phyloP scores from a whole-genome alignment of 2,329 filamentous ascomycete genomes.

The Penicillium sp. region DNA sequence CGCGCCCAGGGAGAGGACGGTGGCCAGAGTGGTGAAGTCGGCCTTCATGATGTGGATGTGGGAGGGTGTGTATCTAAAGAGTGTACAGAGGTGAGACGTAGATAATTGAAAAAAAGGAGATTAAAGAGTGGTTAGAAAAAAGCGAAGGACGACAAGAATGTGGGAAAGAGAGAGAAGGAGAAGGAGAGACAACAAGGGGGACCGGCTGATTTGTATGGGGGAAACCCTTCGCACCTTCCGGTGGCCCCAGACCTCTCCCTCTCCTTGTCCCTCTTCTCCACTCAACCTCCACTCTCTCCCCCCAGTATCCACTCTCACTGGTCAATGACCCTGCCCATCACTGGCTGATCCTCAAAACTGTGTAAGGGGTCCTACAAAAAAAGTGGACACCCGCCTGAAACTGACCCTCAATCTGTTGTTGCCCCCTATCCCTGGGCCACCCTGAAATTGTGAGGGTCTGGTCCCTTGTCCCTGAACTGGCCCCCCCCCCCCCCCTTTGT shows the following conservation, averaged over 20 bases:
- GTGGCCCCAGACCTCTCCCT: neutral
- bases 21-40: conserved; percentile 49
- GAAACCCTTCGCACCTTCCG: neutral
- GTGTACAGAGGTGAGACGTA: conserved; percentile 14
- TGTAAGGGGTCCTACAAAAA: neutral
- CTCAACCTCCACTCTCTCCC: neutral
- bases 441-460: neutral
- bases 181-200: conserved; percentile 6
- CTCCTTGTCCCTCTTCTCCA: neutral
- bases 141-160: conserved; percentile 22
- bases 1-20: conserved; percentile 49
- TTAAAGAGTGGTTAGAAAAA: conserved; percentile 21
- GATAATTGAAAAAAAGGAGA: neutral
- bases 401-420: neutral
- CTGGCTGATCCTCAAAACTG: neutral
- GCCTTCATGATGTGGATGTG: conserved; percentile 57
- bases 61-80: neutral
- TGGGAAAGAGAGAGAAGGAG: conserved; percentile 23
- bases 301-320: neutral
- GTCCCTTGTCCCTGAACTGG: neutral
- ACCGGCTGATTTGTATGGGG: conserved; percentile 5
- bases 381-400: neutral
- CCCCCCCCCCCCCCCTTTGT: too few species aligned
- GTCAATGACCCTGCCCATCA: neutral
- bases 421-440: neutral